These are phyloP conservation scores for Xylaria telfairii DNA, from an alignment of 495 filamentous ascomycete species.

Conservation along the genomic window DNA sequence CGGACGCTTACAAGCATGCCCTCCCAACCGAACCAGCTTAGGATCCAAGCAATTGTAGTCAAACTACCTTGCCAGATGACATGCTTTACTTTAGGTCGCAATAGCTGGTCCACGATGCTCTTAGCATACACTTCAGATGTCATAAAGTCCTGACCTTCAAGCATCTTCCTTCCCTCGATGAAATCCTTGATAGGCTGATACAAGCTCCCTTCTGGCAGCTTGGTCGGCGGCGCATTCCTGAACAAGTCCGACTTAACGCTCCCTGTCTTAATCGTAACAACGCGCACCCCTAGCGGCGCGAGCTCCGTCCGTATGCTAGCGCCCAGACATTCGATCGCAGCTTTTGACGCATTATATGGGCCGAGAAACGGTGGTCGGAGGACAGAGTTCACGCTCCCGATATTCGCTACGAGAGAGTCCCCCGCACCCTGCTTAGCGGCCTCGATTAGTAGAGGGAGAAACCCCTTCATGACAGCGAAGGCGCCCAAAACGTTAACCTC, in stretches of 20 bases:
- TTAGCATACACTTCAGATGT: conserved; percentile 29
- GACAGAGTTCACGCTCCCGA: conserved; percentile 52
- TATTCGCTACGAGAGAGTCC: conserved; percentile 48
- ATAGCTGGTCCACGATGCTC: conserved; percentile 27
- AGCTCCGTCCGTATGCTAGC: conserved; percentile 60
- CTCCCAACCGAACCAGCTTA: conserved; percentile 40
- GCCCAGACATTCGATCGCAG: conserved; percentile 51
- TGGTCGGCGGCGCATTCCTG: conserved; percentile 27
- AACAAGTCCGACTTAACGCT: conserved; percentile 32
- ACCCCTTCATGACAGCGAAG: conserved; percentile 59
- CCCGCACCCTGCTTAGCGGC: conserved; percentile 28
- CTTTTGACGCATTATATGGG: conserved; percentile 62
- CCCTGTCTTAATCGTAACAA: conserved; percentile 42
- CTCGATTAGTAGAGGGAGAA: conserved; percentile 56
- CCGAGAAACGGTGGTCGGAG: conserved; percentile 42
- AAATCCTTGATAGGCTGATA: conserved; percentile 33
- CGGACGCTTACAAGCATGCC: conserved; percentile 33
- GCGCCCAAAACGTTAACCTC: conserved; percentile 62
- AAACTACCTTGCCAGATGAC: conserved; percentile 33
- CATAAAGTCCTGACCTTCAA: conserved; percentile 16
- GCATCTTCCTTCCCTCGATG: conserved; percentile 36
- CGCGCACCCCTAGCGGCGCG: conserved; percentile 54
- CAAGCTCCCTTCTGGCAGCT: conserved; percentile 33
- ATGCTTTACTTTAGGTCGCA: conserved; percentile 27
- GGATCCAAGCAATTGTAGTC: conserved; percentile 31